Evolutionary conservation across 1,284 basidiomycete species (phyloP).

Genomic region (Fomitopsis betulina): DNA sequence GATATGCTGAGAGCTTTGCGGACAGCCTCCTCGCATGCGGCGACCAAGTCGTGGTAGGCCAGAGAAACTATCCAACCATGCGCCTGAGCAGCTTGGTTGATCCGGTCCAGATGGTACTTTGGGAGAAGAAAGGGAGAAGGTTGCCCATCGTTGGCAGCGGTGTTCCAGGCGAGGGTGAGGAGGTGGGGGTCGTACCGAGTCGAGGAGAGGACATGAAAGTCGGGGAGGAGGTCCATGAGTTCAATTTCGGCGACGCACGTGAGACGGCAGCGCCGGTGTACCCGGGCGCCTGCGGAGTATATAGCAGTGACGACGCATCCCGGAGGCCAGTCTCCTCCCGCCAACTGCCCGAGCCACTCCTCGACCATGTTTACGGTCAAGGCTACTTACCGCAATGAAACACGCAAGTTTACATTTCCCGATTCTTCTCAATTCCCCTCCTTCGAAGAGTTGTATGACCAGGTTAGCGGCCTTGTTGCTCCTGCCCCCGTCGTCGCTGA

Average conservation of each 20-base stretch:
- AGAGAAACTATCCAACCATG: conserved; percentile 47
- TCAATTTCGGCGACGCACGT: background rate
- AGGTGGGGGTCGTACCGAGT: conserved; percentile 55
- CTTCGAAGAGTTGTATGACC: conserved; percentile 36
- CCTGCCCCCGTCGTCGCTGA: conserved; percentile 6
- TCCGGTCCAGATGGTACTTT: conserved; percentile 52
- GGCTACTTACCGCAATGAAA: conserved; percentile 48
- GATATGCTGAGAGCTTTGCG: conserved; percentile 14
- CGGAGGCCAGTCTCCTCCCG: conserved; percentile 15
- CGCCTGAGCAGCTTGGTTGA: conserved; percentile 41
- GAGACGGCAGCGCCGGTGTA: conserved; percentile 2
- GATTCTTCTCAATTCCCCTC: conserved; percentile 36
- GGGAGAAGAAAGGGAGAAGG: conserved; percentile 59
- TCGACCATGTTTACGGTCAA: conserved; percentile 49
- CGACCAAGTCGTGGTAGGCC: conserved; percentile 34
- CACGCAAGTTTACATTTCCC: conserved; percentile 42
- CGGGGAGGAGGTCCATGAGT: conserved; percentile 9
- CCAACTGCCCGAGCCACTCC: conserved; percentile 11
- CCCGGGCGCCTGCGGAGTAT: conserved; percentile 7
- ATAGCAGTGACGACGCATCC: conserved; percentile 8
- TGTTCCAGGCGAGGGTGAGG: conserved; percentile 48
- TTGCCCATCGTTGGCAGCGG: conserved; percentile 35
- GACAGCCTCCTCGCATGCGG: conserved; percentile 40
- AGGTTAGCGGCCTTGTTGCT: conserved; percentile 30
- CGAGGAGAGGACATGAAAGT: conserved; percentile 45